phyloP scores from a whole-genome alignment of 2,329 filamentous ascomycete species.

The Paramyrothecium roridum region DNA sequence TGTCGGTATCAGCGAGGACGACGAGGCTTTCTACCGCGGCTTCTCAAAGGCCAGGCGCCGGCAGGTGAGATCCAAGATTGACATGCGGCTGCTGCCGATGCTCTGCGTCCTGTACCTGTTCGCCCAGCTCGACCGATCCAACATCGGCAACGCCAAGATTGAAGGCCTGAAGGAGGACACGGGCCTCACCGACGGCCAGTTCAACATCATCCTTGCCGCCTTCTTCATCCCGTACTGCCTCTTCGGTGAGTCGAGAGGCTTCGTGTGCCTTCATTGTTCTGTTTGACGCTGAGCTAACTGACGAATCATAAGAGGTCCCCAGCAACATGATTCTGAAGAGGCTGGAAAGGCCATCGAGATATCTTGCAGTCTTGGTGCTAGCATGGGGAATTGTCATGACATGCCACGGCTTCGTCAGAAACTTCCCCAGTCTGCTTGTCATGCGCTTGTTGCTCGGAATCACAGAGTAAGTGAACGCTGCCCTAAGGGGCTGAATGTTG shows the following conservation, averaged over 20 bases:
- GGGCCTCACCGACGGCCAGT: slow-evolving; percentile 53
- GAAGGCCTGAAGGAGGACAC: slow-evolving; percentile 29
- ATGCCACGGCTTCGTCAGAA: slow-evolving; percentile 57
- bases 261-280: neutral
- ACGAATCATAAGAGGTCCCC: slow-evolving; percentile 12
- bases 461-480: slow-evolving; percentile 42
- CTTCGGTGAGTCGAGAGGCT: neutral
- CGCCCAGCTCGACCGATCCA: slow-evolving; percentile 54
- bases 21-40: neutral
- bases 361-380: slow-evolving; percentile 23
- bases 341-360: slow-evolving; percentile 17
- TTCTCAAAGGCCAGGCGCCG: neutral
- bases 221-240: slow-evolving; percentile 60
- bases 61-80: slow-evolving; percentile 17
- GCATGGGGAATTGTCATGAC: slow-evolving; percentile 64
- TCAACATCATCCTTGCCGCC: slow-evolving; percentile 52
- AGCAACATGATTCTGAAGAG: slow-evolving; percentile 22
- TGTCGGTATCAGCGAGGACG: neutral
- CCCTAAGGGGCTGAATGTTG: neutral
- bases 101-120: slow-evolving; percentile 55
- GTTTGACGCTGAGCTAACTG: neutral
- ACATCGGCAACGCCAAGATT: slow-evolving; percentile 51
- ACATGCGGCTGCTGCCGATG: slow-evolving; percentile 36
- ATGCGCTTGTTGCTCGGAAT: slow-evolving; percentile 65
- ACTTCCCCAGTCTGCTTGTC: slow-evolving; percentile 58